These are phyloP conservation scores for Pythium coloratum DNA, from an alignment of 352 stramenopile species.

Conservation along the genomic window DNA sequence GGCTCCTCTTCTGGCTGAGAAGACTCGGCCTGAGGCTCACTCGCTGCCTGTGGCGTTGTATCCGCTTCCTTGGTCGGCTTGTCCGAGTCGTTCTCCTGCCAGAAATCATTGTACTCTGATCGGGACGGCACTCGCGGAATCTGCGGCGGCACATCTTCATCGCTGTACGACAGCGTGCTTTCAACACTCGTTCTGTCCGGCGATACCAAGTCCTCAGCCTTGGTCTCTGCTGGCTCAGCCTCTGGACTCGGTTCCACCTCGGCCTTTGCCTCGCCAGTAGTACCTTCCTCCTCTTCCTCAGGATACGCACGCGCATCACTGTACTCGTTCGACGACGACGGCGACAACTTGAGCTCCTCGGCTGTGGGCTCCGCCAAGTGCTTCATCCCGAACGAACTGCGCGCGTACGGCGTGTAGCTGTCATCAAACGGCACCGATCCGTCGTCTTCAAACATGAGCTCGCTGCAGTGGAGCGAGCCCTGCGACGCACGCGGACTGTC, in stretches of 20 bases:
- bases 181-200: neutral
- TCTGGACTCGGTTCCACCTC: neutral
- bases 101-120: neutral
- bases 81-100: neutral
- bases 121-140: neutral
- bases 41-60: neutral
- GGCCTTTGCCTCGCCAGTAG: neutral
- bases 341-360: slow-evolving; percentile 11
- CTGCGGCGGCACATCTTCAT: neutral
- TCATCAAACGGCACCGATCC: slow-evolving; percentile 9
- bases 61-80: neutral
- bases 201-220: neutral
- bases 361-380: neutral
- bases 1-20: neutral
- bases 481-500: slow-evolving; percentile 3
- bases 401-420: neutral
- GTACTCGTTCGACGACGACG: slow-evolving; percentile 24
- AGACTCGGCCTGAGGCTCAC: neutral
- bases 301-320: slow-evolving; percentile 16
- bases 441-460: slow-evolving; percentile 19
- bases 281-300: slow-evolving; percentile 19
- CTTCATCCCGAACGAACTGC: neutral
- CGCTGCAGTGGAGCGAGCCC: slow-evolving; percentile 18
- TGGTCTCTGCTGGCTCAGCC: neutral
- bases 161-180: neutral